Base-by-base conservation (phyloP, 2,329 filamentous ascomycete genomes). In the Cladosporium sp. region DNA sequence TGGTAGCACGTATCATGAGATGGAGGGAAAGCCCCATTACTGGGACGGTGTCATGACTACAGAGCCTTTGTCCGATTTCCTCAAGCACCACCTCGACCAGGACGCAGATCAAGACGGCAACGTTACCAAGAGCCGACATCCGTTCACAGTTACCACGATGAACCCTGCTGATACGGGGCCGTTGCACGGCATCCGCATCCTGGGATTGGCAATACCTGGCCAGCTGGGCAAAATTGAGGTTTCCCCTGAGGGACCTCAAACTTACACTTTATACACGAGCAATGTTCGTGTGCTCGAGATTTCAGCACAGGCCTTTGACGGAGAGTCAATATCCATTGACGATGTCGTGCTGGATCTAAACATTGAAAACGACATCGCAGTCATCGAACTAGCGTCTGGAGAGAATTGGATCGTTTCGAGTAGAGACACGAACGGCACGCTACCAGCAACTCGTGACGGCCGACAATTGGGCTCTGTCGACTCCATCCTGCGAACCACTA, bases 21-120 rank as follows among this genome's bases (percentile, higher is more conserved):
- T 87, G 30, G 72, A 77, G 11, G 80, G 77, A 18, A 77, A 79
- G 61, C 80, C 78, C 10, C 85, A 87, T 72, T 87, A 81, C 78
- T 87, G 82, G 75, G 81, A 86, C 49, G 84, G 81, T 2, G 77
- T 86, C 8, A 84, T 87, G 81, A 85, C 84, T 4, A 86, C 85
- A 2, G 68, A 76, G 18, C 73, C 78, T 30, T 74, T 88, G 34
- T 73, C 78, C 18, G 70, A 78, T 3, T 87, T 87, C 71, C 86
- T 86, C 68, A 63, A 74, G 11, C 44, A 74, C 10, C 73, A 77
- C 65, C 74, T 82, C 24, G 71, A 73, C 14, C 41, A 18, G 26
- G 6, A n/a, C 15, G 26, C 28, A 32, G 51, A 1, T 44, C 38
- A 73, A 66, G 14, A 65, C 67, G 6, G 66, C 54, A 44, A 21